Conservation (phyloP, 2,329 filamentous ascomycete genomes). For the Monilinia vaccinii-corymbosi region DNA sequence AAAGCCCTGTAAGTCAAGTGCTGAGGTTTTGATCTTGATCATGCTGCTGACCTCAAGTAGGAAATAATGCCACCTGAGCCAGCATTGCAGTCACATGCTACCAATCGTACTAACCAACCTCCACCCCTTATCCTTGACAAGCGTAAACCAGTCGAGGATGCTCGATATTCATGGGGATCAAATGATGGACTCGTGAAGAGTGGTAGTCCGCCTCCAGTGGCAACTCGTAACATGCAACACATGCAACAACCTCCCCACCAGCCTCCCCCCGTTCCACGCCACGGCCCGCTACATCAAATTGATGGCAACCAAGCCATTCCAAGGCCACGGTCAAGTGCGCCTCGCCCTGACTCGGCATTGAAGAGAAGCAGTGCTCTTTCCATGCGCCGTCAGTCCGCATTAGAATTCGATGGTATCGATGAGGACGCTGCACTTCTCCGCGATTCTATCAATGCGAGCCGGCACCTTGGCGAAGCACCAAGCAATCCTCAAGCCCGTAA, state of each 20-base stretch:
- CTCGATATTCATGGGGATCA: constrained; percentile 28
- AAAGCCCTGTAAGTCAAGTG: constrained; percentile 24
- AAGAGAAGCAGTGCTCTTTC: constrained; percentile 26
- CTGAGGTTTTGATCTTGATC: background rate
- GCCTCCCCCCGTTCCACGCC: constrained; percentile 6
- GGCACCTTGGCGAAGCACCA: constrained; percentile 21
- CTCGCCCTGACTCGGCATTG: constrained; percentile 14
- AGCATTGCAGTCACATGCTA: constrained; percentile 15
- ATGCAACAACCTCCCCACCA: constrained; percentile 11
- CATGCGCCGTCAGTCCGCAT: constrained; percentile 22
- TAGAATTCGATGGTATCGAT: constrained; percentile 25
- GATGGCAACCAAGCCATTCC: constrained; percentile 8
- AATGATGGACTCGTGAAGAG: constrained; percentile 26
- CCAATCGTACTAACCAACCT: constrained; percentile 21
- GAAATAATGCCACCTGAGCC: constrained; percentile 18
- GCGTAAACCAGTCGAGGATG: constrained; percentile 21
- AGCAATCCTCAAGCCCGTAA: constrained; percentile 19
- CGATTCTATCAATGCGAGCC: constrained; percentile 27
- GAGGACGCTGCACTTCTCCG: constrained; percentile 28
- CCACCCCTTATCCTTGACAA: constrained; percentile 25
- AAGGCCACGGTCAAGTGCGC: constrained; percentile 5
- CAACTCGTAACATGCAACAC: constrained; percentile 15
- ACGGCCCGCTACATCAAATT: constrained; percentile 4
- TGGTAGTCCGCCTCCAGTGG: constrained; percentile 21
- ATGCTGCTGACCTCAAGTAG: constrained; percentile 14